Conservation (phyloP, 805 yeast genomes). For the Saturnispora sekii region DNA sequence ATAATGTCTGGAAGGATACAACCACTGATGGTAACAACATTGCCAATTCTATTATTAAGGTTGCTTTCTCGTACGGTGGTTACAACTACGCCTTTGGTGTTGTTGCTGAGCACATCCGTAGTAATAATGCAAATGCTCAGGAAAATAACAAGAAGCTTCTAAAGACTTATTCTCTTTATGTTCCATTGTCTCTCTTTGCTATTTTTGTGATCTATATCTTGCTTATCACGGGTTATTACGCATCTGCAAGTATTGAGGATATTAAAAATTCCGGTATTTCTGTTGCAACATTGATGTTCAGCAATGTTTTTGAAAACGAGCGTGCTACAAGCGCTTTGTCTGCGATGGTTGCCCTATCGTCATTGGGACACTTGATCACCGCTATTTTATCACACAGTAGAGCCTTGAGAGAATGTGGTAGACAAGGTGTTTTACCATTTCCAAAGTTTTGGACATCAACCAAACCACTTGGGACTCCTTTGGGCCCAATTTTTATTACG, state of each 20-base stretch:
- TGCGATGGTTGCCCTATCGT: conserved; percentile 72
- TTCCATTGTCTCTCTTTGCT: conserved; percentile 58
- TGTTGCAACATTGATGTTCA: conserved; percentile 69
- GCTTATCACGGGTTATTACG: conserved; percentile 71
- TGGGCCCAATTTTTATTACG: conserved; percentile 65
- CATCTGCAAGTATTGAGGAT: conserved; percentile 56
- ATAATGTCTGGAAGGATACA: conserved; percentile 32
- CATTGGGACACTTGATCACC: conserved; percentile 72
- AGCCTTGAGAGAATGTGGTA: conserved; percentile 68
- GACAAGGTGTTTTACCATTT: conserved; percentile 75
- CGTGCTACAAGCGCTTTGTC: conserved; percentile 59
- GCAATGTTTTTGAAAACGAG: conserved; percentile 52
- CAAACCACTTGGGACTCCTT: conserved; percentile 65
- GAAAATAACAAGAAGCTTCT: conserved; percentile 38
- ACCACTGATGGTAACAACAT: conserved; percentile 34
- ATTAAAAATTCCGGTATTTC: conserved; percentile 53
- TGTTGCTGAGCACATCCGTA: conserved; percentile 33
- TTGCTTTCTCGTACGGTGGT: conserved; percentile 36
- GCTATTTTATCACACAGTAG: conserved; percentile 79
- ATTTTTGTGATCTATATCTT: conserved; percentile 63
- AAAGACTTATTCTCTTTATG: conserved; percentile 58
- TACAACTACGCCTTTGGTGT: conserved; percentile 31
- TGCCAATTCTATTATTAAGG: conserved; percentile 34
- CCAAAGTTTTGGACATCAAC: conserved; percentile 61
- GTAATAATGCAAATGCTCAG: conserved; percentile 20